These are phyloP conservation scores for Neurospora sp. DNA, from an alignment of 2,329 filamentous ascomycete species.

Conservation along the genomic window DNA sequence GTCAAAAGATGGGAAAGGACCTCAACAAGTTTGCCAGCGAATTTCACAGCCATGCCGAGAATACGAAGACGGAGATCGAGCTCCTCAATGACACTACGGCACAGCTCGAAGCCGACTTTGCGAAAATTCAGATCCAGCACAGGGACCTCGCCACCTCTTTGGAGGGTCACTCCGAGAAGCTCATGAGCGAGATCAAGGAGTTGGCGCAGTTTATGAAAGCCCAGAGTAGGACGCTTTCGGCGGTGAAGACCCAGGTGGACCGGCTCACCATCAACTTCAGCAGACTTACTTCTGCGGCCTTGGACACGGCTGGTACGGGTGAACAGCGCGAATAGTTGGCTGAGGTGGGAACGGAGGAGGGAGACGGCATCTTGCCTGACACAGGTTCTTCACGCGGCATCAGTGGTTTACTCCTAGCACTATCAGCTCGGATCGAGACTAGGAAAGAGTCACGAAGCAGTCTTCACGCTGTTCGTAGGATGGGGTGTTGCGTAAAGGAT, in stretches of 20 bases:
- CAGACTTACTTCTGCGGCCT: background rate
- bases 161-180: background rate
- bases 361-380: background rate
- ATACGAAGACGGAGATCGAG: background rate
- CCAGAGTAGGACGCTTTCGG: background rate
- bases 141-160: background rate
- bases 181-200: background rate
- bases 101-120: background rate
- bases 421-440: too few species aligned
- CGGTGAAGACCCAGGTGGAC: background rate
- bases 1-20: background rate
- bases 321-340: background rate
- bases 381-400: background rate
- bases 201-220: background rate
- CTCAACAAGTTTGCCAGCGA: background rate
- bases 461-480: background rate
- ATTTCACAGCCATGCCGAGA: background rate
- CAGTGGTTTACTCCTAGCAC: too few species aligned
- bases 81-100: background rate
- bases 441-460: too few species aligned
- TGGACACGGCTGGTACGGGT: background rate
- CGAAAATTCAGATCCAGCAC: background rate
- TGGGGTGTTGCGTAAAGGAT: background rate
- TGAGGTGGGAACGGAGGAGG: background rate
- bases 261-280: background rate